Percentiles rank a stretch among this genome's conserved stretches.
Evolutionary conservation across 768 basidiomycete species (phyloP).

Genomic region (Suillus decipiens): DNA sequence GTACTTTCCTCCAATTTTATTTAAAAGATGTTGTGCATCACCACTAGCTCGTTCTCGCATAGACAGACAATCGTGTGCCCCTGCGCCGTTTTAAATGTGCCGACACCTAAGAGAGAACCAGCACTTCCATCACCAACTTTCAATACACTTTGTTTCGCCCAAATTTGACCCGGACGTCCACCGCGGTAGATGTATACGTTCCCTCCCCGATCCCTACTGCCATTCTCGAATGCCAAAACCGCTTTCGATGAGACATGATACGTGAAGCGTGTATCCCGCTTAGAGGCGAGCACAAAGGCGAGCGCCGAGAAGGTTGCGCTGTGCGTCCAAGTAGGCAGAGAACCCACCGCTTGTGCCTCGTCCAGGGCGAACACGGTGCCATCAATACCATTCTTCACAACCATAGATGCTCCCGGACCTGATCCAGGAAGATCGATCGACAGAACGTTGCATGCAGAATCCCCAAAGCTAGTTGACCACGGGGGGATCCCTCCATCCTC

Average conservation of each 20-base stretch:
- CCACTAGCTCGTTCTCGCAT: slow-evolving; percentile 73
- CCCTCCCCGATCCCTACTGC: slow-evolving; percentile 62
- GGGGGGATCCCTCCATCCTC: slow-evolving; percentile 47
- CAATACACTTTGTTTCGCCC: slow-evolving; percentile 83
- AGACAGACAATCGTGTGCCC: slow-evolving; percentile 60
- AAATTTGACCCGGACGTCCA: slow-evolving; percentile 48
- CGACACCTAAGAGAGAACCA: slow-evolving; percentile 80
- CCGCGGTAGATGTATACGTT: slow-evolving; percentile 87
- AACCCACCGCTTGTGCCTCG: slow-evolving; percentile 24
- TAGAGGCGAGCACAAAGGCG: slow-evolving; percentile 91
- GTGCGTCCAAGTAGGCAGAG: slow-evolving; percentile 63
- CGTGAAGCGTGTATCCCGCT: slow-evolving; percentile 86
- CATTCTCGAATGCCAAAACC: slow-evolving; percentile 86
- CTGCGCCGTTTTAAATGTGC: slow-evolving; percentile 43
- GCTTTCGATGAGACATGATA: slow-evolving; percentile 60
- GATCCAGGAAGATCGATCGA: slow-evolving; percentile 70
- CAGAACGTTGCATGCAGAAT: slow-evolving; percentile 53
- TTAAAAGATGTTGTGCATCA: slow-evolving; percentile 47
- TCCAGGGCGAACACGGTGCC: slow-evolving; percentile 61
- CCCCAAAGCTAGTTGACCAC: slow-evolving; percentile 41
- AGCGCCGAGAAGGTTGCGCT: slow-evolving; percentile 84
- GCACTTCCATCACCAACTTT: slow-evolving; percentile 66
- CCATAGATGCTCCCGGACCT: slow-evolving; percentile 39
- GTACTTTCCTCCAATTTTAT: slow-evolving; percentile 30
- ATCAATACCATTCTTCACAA: slow-evolving; percentile 75